Evolutionary conservation across 768 basidiomycete species (phyloP).

Genomic region (Omphalotus guepiniiformis): DNA sequence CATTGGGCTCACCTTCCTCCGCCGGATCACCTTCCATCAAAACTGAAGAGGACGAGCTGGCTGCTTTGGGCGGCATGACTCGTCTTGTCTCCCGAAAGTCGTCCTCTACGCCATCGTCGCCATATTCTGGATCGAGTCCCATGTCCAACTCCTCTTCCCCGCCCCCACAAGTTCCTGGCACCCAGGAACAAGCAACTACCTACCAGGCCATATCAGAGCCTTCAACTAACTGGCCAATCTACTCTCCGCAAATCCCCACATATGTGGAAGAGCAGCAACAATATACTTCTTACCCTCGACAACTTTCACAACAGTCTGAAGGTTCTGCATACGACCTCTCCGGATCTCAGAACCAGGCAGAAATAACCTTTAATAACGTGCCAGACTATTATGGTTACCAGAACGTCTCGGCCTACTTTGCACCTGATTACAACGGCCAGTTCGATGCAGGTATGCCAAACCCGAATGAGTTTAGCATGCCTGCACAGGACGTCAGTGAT

Average conservation of each 20-base stretch:
- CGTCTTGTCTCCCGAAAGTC: slow-evolving; percentile 53
- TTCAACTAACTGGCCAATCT: slow-evolving; percentile 11
- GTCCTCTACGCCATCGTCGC: slow-evolving; percentile 41
- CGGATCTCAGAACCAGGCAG: slow-evolving; percentile 16
- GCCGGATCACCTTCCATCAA: slow-evolving; percentile 40
- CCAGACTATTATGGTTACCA: slow-evolving; percentile 29
- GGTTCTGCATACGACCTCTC: slow-evolving; percentile 10
- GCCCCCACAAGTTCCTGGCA: slow-evolving; percentile 19
- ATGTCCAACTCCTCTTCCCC: slow-evolving; percentile 44
- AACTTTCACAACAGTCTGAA: slow-evolving; percentile 4
- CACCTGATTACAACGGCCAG: slow-evolving; percentile 22
- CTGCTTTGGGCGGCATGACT: slow-evolving; percentile 59
- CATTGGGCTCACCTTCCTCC: slow-evolving; percentile 4
- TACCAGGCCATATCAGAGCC: slow-evolving; percentile 11
- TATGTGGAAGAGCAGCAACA: slow-evolving; percentile 12
- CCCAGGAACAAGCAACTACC: slow-evolving; percentile 13
- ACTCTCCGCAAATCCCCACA: not conserved
- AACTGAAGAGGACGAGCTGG: slow-evolving; percentile 57
- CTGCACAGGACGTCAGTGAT: slow-evolving; percentile 33
- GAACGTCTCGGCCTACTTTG: slow-evolving; percentile 17
- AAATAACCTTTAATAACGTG: slow-evolving; percentile 24
- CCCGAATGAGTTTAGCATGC: slow-evolving; percentile 15
- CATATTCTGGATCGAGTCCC: slow-evolving; percentile 39
- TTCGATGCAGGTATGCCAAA: not conserved
- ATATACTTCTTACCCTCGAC: slow-evolving; percentile 9